Conservation (phyloP, 2,329 filamentous ascomycete species). For the Pezicula carpinea region DNA sequence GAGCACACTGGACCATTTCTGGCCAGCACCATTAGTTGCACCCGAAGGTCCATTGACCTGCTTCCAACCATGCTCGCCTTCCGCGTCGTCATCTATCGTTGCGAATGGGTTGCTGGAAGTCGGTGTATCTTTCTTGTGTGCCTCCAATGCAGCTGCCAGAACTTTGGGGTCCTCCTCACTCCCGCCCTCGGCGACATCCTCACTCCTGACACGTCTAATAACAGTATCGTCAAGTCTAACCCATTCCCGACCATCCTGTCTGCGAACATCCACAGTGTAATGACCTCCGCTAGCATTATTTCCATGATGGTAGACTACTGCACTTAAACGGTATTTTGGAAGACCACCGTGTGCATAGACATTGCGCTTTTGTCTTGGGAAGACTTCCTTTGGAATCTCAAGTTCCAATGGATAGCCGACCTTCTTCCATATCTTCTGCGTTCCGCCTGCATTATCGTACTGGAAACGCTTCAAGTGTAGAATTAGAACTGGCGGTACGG, state of each 20-base stretch:
- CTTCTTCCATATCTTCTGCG: slow-evolving; percentile 98
- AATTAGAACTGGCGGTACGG: slow-evolving; percentile 84
- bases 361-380: slow-evolving; percentile 68
- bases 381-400: slow-evolving; percentile 86
- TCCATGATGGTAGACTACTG: slow-evolving; percentile 94
- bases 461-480: slow-evolving; percentile 97
- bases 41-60: slow-evolving; percentile 65
- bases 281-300: slow-evolving; percentile 95
- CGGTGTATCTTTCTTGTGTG: slow-evolving; percentile 52
- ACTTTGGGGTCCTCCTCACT: slow-evolving; percentile 73
- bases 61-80: slow-evolving; percentile 74
- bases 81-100: slow-evolving; percentile 57
- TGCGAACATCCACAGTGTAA: slow-evolving; percentile 94
- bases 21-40: slow-evolving; percentile 37
- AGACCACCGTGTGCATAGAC: slow-evolving; percentile 62
- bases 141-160: slow-evolving; percentile 61
- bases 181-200: slow-evolving; percentile 84
- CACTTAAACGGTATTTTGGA: slow-evolving; percentile 80
- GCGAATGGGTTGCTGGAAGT: slow-evolving; percentile 70
- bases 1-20: slow-evolving; percentile 68
- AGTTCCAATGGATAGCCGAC: slow-evolving; percentile 91
- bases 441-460: slow-evolving; percentile 82
- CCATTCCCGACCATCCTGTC: slow-evolving; percentile 95
- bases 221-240: slow-evolving; percentile 92
- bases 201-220: slow-evolving; percentile 76